A percentile compares a stretch with the other conserved stretches of the same genome.
These are phyloP conservation scores for Mycosphaerelloides madeirae DNA, from an alignment of 2,329 filamentous ascomycete species.

Conservation along the genomic window DNA sequence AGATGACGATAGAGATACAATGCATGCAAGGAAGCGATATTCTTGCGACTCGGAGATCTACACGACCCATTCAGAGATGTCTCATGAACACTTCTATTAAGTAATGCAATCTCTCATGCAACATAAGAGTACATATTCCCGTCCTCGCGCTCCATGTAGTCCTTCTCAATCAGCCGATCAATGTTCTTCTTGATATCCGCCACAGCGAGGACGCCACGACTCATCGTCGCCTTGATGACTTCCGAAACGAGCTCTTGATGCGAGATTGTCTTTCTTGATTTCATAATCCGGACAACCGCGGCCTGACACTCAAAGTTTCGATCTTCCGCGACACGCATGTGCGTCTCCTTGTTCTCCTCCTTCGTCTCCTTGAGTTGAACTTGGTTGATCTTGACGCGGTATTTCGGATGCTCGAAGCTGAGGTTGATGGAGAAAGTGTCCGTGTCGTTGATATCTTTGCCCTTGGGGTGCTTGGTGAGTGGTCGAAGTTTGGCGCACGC, in stretches of 20 bases:
- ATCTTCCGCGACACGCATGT: slow-evolving; percentile 83
- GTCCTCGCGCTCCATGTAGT: slow-evolving; percentile 80
- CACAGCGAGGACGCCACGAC: slow-evolving; percentile 77
- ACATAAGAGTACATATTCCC: slow-evolving; percentile 50
- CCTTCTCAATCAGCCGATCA: slow-evolving; percentile 91
- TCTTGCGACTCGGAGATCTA: no score
- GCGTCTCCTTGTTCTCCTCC: slow-evolving; percentile 89
- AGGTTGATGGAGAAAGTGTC: slow-evolving; percentile 84
- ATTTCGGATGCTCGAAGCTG: slow-evolving; percentile 72
- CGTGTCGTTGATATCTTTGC: slow-evolving; percentile 64
- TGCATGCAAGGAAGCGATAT: no score
- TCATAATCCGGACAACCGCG: slow-evolving; percentile 95
- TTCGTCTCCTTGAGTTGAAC: slow-evolving; percentile 95
- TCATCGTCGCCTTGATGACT: slow-evolving; percentile 86
- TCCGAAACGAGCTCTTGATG: slow-evolving; percentile 86
- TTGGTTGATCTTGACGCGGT: slow-evolving; percentile 96
- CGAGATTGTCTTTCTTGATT: slow-evolving; percentile 79
- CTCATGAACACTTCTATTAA: no score
- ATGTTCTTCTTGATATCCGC: slow-evolving; percentile 94
- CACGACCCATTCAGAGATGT: no score
- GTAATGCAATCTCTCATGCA: slow-evolving; percentile 37
- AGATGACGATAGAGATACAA: no score
- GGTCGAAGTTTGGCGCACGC: slow-evolving; percentile 87
- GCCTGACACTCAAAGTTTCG: slow-evolving; percentile 95
- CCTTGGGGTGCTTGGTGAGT: slow-evolving; percentile 77